These are phyloP conservation scores for Pyracantha coccinea DNA, from an alignment of 331 rosid species.

Conservation along the genomic window DNA sequence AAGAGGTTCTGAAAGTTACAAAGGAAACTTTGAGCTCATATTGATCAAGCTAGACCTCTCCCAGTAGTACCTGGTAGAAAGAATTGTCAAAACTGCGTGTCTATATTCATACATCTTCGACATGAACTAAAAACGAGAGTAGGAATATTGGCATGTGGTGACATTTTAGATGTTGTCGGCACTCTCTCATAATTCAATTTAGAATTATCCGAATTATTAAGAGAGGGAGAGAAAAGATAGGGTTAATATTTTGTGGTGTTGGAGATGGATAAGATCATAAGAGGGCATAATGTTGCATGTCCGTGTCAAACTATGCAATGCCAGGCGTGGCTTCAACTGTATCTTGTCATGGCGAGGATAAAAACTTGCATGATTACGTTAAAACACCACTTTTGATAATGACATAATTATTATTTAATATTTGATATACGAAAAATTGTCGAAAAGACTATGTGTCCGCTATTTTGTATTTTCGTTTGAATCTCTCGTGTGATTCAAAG, in stretches of 20 bases:
- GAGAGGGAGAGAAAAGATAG: background rate
- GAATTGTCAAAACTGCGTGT: too few species aligned
- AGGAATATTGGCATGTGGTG: background rate
- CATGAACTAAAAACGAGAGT: background rate
- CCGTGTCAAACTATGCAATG: slow-evolving; percentile 7
- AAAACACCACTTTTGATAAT: background rate
- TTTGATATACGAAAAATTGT: too few species aligned
- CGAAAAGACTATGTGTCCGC: background rate
- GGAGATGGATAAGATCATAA: background rate
- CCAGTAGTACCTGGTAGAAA: too few species aligned
- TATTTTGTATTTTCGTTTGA: too few species aligned
- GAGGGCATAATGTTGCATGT: background rate
- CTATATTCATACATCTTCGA: too few species aligned
- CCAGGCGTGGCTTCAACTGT: background rate
- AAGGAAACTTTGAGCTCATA: too few species aligned
- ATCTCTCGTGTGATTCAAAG: too few species aligned
- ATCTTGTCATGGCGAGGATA: background rate
- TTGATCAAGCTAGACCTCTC: too few species aligned
- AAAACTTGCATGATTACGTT: background rate
- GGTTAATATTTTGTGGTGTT: background rate
- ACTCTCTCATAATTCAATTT: background rate
- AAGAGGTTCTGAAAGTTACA: too few species aligned
- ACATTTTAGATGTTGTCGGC: background rate
- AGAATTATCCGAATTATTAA: background rate
- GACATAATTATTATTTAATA: background rate